Conservation (phyloP, 1,284 basidiomycete species). For the Ustilago xerochloae region DNA sequence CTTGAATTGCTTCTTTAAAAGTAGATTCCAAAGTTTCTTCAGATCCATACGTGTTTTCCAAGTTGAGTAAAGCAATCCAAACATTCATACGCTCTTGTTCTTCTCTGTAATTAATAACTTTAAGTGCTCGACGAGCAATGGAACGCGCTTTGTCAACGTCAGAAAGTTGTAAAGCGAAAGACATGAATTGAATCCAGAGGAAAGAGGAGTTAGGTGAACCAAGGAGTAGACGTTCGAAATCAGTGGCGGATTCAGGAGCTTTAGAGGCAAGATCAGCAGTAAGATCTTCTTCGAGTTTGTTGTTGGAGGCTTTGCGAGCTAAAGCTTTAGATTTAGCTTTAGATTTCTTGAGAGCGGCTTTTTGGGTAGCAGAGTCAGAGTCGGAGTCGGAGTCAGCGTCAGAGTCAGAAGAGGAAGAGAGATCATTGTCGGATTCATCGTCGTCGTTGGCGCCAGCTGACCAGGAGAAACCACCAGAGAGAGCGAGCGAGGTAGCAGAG, state of each 20-base stretch:
- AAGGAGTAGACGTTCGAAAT: conserved; percentile 92
- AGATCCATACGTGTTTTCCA: conserved; percentile 92
- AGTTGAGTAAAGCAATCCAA: conserved; percentile 94
- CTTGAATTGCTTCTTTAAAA: conserved; percentile 89
- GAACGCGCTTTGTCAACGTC: conserved; percentile 93
- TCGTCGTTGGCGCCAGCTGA: conserved; percentile 68
- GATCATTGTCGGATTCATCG: conserved; percentile 9
- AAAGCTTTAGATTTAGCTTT: conserved; percentile 23
- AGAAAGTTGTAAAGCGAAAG: conserved; percentile 93
- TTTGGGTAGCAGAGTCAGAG: conserved; percentile 61
- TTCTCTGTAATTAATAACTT: conserved; percentile 91
- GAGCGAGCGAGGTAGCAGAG: conserved; percentile 66
- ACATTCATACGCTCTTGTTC: conserved; percentile 96
- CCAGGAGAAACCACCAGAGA: conserved; percentile 73
- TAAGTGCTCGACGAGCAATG: conserved; percentile 85
- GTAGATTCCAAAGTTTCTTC: conserved; percentile 77
- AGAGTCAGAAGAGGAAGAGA: conserved; percentile 25
- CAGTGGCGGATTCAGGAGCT: conserved; percentile 84
- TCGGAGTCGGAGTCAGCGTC: conserved; percentile 73
- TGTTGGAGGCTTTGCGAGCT: conserved; percentile 34
- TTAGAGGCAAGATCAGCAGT: conserved; percentile 62
- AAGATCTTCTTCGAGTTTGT: conserved; percentile 53
- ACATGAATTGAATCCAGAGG: conserved; percentile 99
- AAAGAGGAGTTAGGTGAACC: conserved; percentile 98
- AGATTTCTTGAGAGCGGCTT: conserved; percentile 37